Conservation (phyloP, 2,329 filamentous ascomycete genomes). For the Ascochyta viciae-villosae region DNA sequence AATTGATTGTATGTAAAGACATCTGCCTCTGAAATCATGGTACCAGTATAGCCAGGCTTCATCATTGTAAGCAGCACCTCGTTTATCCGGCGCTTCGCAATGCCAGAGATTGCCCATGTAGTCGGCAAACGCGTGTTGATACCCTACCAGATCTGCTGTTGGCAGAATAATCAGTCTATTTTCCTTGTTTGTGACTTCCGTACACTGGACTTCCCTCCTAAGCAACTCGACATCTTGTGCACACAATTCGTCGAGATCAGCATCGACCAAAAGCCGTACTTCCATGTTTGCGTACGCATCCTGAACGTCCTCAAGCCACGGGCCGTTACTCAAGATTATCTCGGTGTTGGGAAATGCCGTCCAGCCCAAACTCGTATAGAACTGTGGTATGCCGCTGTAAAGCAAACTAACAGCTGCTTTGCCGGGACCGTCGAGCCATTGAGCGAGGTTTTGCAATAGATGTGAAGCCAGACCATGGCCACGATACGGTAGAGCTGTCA, state of each 20-base stretch:
- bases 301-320: background rate
- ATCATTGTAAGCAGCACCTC: background rate
- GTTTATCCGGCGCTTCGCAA: background rate
- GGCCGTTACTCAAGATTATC: background rate
- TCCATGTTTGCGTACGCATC: background rate
- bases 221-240: background rate
- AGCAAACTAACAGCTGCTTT: constrained; percentile 5
- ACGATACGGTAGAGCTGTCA: constrained; percentile 1
- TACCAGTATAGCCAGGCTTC: constrained; percentile 12
- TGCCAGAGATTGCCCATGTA: constrained; percentile 6
- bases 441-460: constrained; percentile 3
- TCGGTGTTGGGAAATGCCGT: background rate
- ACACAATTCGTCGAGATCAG: constrained; percentile 1
- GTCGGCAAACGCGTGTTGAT: constrained; percentile 9
- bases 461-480: constrained; percentile 12
- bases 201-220: background rate
- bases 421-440: constrained; percentile 10
- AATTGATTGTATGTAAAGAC: constrained; percentile 8
- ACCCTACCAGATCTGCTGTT: constrained; percentile 3
- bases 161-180: background rate
- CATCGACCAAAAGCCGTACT: background rate
- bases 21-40: constrained; percentile 7
- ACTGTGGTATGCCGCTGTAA: constrained; percentile 5
- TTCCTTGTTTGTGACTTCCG: background rate
- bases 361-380: constrained; percentile 6